Base-by-base conservation (phyloP, 495 filamentous ascomycete genomes). In the Penicillium paxilli region DNA sequence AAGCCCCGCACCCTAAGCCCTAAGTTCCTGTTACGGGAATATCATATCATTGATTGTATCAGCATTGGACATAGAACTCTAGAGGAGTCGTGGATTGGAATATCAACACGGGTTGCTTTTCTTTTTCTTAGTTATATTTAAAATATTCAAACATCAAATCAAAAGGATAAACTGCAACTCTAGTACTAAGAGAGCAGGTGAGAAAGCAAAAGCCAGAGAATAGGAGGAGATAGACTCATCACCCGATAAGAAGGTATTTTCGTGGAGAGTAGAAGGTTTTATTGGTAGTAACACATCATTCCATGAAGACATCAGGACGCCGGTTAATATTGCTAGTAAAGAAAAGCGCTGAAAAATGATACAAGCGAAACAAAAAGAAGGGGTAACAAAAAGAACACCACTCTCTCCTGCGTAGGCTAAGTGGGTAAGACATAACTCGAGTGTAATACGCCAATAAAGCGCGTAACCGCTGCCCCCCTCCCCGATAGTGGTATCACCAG, bases 1-100 rank as follows among this genome's bases (percentile, higher is more conserved):
- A 57, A 45, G 51, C 66, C 66, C 68, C 66, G 57, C 60, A 60
- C 71, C 69, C 69, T 69, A 60, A 52, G 64, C 59, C 72, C 72
- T 75, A 70, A 60, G 47, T 57, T 57, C 72, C 66, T 48, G 25
- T 37, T 21, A 42, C 9, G 53, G 48, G 47, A 1, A 19, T 16
- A 16, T 21, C 4, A 9, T 9, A n/a, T n/a, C 35, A 5, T 24
- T 49, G 30, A 41, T 37, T 41, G 46, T 23, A 49, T 47, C 6
- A 54, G 48, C 10, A 28, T 4, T 28, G 10, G 25, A 14, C n/a
- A n/a, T n/a, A n/a, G n/a, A n/a, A n/a, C n/a, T n/a, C n/a, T n/a
- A n/a, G n/a, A n/a, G n/a, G n/a, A n/a, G n/a, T n/a, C n/a, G n/a
- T n/a, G n/a, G n/a, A n/a, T n/a, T n/a, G n/a, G n/a, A n/a, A n/a